Evolutionary conservation across 208 protist species (phyloP).

Genomic region (Acanthamoeba healyi): DNA sequence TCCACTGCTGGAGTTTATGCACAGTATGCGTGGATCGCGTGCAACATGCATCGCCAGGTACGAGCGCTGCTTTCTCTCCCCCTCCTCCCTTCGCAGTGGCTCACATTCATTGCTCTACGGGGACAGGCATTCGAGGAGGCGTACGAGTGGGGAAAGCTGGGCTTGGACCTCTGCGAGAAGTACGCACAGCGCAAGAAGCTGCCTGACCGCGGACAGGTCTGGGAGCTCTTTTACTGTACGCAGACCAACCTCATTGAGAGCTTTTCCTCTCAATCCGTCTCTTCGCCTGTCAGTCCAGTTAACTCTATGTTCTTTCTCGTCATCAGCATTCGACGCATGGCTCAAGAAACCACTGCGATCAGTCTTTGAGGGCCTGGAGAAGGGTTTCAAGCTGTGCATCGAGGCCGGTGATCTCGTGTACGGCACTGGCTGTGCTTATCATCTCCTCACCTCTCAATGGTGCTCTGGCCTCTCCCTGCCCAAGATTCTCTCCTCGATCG

Average conservation of each 20-base stretch:
- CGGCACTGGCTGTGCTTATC: constrained; percentile 44
- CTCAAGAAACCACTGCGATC: background rate
- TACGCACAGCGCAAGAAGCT: background rate
- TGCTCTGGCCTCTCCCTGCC: constrained; percentile 6
- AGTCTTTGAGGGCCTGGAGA: constrained; percentile 1
- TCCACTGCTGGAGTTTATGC: background rate
- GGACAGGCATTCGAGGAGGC: constrained; percentile 36
- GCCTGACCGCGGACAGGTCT: constrained; percentile 37
- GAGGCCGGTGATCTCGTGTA: constrained; percentile 3
- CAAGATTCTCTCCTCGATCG: constrained; percentile 6
- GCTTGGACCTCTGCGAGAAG: constrained; percentile 57
- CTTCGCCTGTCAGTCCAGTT: background rate
- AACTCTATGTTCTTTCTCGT: background rate
- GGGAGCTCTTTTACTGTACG: constrained; percentile 63
- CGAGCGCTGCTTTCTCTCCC: background rate
- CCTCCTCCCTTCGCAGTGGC: background rate
- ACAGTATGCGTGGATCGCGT: constrained; percentile 50
- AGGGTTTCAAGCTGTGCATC: constrained; percentile 28
- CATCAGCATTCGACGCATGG: background rate
- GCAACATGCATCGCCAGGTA: constrained; percentile 2
- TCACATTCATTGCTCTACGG: background rate
- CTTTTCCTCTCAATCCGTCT: background rate
- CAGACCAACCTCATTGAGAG: background rate
- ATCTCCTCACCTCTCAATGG: constrained; percentile 19
- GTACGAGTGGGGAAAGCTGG: constrained; percentile 67